Conservation (phyloP, 192 early-diverging fungal species). For the Dissophora globulifera region DNA sequence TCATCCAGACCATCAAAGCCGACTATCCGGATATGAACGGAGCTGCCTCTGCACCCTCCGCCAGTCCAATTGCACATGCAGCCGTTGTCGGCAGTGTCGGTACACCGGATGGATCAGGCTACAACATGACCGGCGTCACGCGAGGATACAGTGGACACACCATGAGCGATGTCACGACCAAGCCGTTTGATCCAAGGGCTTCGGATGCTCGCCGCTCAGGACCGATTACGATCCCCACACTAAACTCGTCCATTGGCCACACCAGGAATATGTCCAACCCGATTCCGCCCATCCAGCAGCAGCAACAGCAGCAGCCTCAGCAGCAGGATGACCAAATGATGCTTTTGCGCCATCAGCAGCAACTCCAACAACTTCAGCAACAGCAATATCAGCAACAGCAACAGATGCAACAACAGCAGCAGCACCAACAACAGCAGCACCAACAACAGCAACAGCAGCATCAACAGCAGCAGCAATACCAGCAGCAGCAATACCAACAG, state of each 20-base stretch:
- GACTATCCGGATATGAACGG: constrained; percentile 38
- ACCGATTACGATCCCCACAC: not conserved
- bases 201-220: constrained; percentile 45
- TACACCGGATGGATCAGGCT: constrained; percentile 13
- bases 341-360: constrained; percentile 30
- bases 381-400: constrained; percentile 23
- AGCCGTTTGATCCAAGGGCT: constrained; percentile 24
- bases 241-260: constrained; percentile 14
- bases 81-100: not conserved
- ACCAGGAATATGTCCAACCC: constrained; percentile 33
- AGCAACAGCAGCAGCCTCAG: constrained; percentile 25
- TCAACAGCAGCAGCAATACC: constrained; percentile 20
- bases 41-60: constrained; percentile 6
- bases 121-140: constrained; percentile 16
- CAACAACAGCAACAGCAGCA: constrained; percentile 26
- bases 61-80: constrained; percentile 1
- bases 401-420: constrained; percentile 26
- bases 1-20: constrained; percentile 53
- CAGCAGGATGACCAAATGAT: constrained; percentile 19
- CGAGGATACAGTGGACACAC: constrained; percentile 29
- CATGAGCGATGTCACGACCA: constrained; percentile 8
- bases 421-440: constrained; percentile 23
- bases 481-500: constrained; percentile 13
- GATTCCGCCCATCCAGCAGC: not conserved
- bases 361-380: constrained; percentile 17